phyloP scores from a whole-genome alignment of 2,329 filamentous ascomycete genomes.

The Sporothrix humicola region DNA sequence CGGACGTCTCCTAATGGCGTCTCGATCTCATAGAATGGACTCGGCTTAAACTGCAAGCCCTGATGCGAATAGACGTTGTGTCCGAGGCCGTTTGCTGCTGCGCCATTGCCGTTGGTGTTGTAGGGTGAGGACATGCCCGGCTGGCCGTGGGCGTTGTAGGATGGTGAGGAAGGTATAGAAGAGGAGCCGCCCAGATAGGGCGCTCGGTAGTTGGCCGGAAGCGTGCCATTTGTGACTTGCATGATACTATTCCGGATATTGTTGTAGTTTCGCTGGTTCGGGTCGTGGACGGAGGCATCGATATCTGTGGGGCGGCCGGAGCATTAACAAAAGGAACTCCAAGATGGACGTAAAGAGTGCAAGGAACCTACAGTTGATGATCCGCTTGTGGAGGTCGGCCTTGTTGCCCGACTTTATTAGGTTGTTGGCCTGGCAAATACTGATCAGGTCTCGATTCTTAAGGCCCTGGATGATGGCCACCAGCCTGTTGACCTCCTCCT shows the following conservation, averaged over 20 bases:
- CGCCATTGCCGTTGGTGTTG: slow-evolving; percentile 1
- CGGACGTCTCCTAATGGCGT: slow-evolving; percentile 68
- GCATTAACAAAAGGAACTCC: neutral
- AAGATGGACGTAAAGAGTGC: no score
- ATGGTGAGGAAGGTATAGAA: slow-evolving; percentile 31
- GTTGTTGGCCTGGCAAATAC: slow-evolving; percentile 75
- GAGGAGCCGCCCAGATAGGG: slow-evolving; percentile 7
- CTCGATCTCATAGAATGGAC: slow-evolving; percentile 81
- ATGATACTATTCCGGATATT: slow-evolving; percentile 33
- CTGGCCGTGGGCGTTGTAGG: neutral
- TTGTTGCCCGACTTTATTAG: slow-evolving; percentile 85
- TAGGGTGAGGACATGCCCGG: slow-evolving; percentile 31
- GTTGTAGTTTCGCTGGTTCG: slow-evolving; percentile 32
- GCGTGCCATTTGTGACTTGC: neutral
- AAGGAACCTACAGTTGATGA: slow-evolving; percentile 72
- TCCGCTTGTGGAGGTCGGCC: slow-evolving; percentile 76
- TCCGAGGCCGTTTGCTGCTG: neutral
- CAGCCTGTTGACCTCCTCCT: slow-evolving; percentile 53
- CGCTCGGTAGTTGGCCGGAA: slow-evolving; percentile 19
- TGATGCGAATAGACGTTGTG: slow-evolving; percentile 8
- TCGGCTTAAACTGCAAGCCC: slow-evolving; percentile 63
- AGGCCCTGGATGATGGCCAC: slow-evolving; percentile 54
- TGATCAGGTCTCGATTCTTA: slow-evolving; percentile 71
- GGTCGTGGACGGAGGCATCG: slow-evolving; percentile 34
- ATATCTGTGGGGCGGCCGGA: slow-evolving; percentile 31